These are phyloP conservation scores for Mycena chlorophos DNA, from an alignment of 768 basidiomycete species.

Conservation along the genomic window DNA sequence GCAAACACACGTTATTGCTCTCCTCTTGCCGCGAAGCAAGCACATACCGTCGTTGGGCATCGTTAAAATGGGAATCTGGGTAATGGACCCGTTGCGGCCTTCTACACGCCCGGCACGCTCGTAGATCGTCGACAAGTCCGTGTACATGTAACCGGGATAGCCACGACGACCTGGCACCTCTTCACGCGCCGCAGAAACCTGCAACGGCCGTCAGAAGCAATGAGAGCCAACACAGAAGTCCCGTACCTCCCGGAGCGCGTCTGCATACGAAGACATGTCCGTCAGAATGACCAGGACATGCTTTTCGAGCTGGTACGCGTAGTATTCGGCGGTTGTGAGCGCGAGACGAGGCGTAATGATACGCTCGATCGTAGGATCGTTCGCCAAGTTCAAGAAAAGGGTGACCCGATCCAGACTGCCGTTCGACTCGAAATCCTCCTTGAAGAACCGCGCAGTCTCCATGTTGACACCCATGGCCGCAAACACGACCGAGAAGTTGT, in stretches of 20 bases:
- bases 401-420: constrained; percentile 97
- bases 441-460: constrained; percentile 99
- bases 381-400: constrained; percentile 96
- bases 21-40: constrained; percentile 17
- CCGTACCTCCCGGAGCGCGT: constrained; percentile 88
- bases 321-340: constrained; percentile 97
- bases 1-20: constrained; percentile 13
- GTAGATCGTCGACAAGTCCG: constrained; percentile 98
- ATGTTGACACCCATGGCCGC: constrained; percentile 99
- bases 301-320: constrained; percentile 99
- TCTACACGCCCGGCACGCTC: constrained; percentile 98
- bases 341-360: constrained; percentile 99
- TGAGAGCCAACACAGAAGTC: constrained; percentile 29
- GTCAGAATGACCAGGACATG: constrained; percentile 99
- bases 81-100: constrained; percentile 98
- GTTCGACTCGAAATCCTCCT: constrained; percentile 98
- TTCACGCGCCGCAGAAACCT: constrained; percentile 98
- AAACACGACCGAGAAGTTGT: constrained; percentile 99
- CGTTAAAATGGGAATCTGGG: constrained; percentile 98
- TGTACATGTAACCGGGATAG: constrained; percentile 98
- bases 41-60: constrained; percentile 98
- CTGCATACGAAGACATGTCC: constrained; percentile 98
- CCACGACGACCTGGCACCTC: constrained; percentile 99
- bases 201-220: constrained; percentile 13
- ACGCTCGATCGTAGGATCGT: constrained; percentile 99